Conservation (phyloP, 2,329 filamentous ascomycete genomes). For the Exophiala phaeomuriformis region DNA sequence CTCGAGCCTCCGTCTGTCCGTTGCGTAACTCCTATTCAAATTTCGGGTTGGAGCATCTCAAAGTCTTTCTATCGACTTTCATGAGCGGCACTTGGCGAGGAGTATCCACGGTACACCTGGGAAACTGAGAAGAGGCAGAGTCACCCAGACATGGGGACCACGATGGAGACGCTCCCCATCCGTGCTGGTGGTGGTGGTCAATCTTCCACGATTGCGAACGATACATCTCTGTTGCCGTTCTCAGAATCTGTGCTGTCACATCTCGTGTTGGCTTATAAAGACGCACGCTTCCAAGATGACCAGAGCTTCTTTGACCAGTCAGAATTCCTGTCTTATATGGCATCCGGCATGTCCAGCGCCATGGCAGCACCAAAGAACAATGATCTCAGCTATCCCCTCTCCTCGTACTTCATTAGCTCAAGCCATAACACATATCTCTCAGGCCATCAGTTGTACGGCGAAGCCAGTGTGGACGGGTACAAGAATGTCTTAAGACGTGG, state of each 20-base stretch:
- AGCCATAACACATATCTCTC: constrained; percentile 92
- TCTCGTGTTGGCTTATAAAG: constrained; percentile 33
- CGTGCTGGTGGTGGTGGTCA: constrained; percentile 25
- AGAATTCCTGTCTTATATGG: constrained; percentile 39
- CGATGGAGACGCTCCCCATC: constrained; percentile 4
- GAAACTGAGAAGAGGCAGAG: too few species aligned
- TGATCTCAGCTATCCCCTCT: constrained; percentile 62
- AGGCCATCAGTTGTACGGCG: constrained; percentile 75
- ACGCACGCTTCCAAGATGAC: constrained; percentile 19
- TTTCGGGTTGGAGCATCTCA: too few species aligned
- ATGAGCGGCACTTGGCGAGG: too few species aligned
- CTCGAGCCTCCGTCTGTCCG: too few species aligned
- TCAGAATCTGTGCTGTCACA: constrained; percentile 31
- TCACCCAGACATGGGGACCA: not conserved
- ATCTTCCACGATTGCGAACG: constrained; percentile 5
- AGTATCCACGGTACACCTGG: too few species aligned
- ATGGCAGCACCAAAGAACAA: constrained; percentile 45
- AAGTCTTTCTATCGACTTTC: too few species aligned
- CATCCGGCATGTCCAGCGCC: constrained; percentile 39
- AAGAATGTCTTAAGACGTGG: constrained; percentile 65
- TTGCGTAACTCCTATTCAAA: too few species aligned
- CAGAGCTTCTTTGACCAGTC: constrained; percentile 16
- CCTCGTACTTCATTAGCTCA: constrained; percentile 88
- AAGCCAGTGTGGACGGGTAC: constrained; percentile 71
- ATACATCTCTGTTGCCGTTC: constrained; percentile 25